Conservation (phyloP, 345 rosid species). For the Clarkia xantiana region DNA sequence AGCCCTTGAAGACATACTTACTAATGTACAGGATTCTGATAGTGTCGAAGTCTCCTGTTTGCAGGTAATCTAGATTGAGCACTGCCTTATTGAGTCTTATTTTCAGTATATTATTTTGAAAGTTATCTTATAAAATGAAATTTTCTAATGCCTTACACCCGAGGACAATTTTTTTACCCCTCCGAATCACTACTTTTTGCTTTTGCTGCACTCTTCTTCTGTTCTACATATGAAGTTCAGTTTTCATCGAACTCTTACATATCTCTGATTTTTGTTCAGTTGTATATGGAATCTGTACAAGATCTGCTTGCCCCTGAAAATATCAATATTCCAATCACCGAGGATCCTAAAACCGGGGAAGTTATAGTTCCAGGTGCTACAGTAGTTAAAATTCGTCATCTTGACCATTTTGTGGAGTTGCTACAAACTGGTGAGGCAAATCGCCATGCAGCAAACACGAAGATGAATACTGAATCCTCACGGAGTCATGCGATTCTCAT, state of each 20-base stretch:
- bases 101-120: background rate
- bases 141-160: background rate
- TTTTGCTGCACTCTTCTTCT: too few relatives aligned
- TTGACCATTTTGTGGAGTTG: conserved; percentile 56
- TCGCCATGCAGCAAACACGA: conserved; percentile 83
- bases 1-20: conserved; percentile 69
- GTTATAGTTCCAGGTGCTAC: conserved; percentile 69
- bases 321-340: conserved; percentile 51
- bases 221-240: too few relatives aligned
- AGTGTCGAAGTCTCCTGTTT: conserved; percentile 67
- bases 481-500: conserved; percentile 92
- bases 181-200: too few relatives aligned
- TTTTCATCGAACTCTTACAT: background rate
- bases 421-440: conserved; percentile 78
- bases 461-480: conserved; percentile 87
- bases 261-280: conserved; percentile 23
- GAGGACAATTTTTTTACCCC: too few relatives aligned
- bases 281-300: conserved; percentile 88
- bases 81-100: background rate
- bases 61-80: conserved; percentile 39
- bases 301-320: conserved; percentile 86
- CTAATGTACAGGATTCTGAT: conserved; percentile 33
- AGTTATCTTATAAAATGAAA: background rate
- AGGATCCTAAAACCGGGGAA: conserved; percentile 76
- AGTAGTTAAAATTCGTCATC: conserved; percentile 39